Evolutionary conservation across 2,329 filamentous ascomycete species (phyloP).

Genomic region (Hortaea sp.): DNA sequence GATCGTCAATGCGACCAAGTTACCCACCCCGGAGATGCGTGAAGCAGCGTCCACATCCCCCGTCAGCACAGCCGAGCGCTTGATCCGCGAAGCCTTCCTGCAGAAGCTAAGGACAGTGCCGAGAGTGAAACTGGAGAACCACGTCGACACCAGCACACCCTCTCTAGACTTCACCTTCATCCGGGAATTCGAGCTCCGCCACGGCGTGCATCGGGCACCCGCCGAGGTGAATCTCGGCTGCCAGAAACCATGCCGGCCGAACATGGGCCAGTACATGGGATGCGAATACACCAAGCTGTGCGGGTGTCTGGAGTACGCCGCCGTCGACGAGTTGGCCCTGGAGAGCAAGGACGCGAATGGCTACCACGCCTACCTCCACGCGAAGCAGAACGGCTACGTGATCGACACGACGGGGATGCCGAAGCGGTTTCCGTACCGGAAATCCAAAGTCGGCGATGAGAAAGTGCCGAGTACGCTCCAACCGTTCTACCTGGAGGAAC

Average conservation of each 20-base stretch:
- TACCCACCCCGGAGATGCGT: constrained; percentile 30
- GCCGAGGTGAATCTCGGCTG: constrained; percentile 57
- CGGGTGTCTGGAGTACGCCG: constrained; percentile 56
- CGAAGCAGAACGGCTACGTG: constrained; percentile 16
- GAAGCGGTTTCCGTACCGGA: constrained; percentile 53
- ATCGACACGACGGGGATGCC: constrained; percentile 29
- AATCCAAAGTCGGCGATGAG: constrained; percentile 5
- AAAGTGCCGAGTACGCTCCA: constrained; percentile 11
- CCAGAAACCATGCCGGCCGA: constrained; percentile 43
- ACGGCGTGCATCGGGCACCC: constrained; percentile 51
- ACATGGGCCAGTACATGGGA: constrained; percentile 40
- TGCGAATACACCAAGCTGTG: constrained; percentile 58
- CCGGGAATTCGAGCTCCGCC: constrained; percentile 47
- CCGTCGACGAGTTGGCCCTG: constrained; percentile 33
- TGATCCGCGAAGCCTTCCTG: constrained; percentile 31
- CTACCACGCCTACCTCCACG: constrained; percentile 6
- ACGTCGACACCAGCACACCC: constrained; percentile 43
- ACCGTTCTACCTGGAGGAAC: constrained; percentile 34
- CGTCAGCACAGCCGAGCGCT: constrained; percentile 22
- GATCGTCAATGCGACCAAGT: constrained; percentile 20
- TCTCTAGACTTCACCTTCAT: constrained; percentile 62
- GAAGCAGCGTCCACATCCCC: constrained; percentile 18
- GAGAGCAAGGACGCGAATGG: constrained; percentile 12
- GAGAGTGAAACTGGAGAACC: constrained; percentile 40
- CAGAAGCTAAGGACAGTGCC: constrained; percentile 19